These are phyloP conservation scores for Marsdenia floribunda DNA, from an alignment of 257 asterid species.

Conservation along the genomic window DNA sequence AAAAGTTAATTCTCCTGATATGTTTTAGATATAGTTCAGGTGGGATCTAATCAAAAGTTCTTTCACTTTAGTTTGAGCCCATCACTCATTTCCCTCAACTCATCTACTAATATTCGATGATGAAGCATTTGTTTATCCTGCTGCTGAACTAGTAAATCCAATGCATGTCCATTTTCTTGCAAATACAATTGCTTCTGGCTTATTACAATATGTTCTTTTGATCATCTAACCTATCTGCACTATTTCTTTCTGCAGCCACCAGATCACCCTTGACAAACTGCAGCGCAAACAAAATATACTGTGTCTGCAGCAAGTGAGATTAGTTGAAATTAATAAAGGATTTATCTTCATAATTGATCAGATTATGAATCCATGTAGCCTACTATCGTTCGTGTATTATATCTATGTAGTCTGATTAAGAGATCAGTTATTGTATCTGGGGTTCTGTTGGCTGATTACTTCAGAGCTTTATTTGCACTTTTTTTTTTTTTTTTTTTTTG, in stretches of 20 bases:
- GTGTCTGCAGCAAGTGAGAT: not conserved
- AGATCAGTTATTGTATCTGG: not conserved
- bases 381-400: not conserved
- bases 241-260: conserved; percentile 21
- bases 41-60: not conserved
- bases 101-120: not conserved
- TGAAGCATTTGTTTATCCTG: not conserved
- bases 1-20: not conserved
- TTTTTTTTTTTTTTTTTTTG: not conserved
- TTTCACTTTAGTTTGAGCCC: not conserved
- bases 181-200: not conserved
- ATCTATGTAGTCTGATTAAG: conserved; percentile 5
- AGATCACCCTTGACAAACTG: conserved; percentile 6
- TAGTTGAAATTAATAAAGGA: not conserved
- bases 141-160: not conserved
- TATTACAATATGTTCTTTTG: not conserved
- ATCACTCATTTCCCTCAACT: not conserved
- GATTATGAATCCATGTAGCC: not conserved
- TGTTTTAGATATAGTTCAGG: not conserved
- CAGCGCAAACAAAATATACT: not conserved
- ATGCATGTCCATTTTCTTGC: not conserved
- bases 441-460: not conserved
- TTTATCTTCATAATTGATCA: not conserved
- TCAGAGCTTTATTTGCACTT: not conserved
- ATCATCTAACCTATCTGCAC: not conserved